Evolutionary conservation across 805 yeast genomes (phyloP), one percentile per base, ranked within the genome.

Genomic region (Nakazawaea ambrosiae): DNA sequence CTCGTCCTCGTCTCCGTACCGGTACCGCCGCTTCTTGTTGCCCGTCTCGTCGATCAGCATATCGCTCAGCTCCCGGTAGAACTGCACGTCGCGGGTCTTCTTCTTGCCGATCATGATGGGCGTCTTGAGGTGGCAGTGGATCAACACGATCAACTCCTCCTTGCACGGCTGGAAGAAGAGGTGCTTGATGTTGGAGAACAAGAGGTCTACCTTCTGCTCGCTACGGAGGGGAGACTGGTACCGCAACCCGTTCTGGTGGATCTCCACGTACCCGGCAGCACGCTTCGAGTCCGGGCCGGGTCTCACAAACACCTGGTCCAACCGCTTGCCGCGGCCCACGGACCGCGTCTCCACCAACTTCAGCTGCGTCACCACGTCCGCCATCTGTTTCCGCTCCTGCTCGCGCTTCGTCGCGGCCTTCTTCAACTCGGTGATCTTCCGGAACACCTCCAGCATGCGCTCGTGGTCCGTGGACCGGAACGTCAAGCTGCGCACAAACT

Each of bases 281-380:
- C 96, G 85, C 57, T 90, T 90, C n/a, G 96, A 83, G 57, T 90
- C 98, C 1, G 97, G 97, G 33, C 89, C 86, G 27, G 98, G 98
- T 57, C 97, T 80, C 34, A 89, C 82, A 55, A 81, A 87, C 2
- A 92, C 89, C 43, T 81, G 80, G 46, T 90, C 97, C 46, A 92
- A 66, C 55, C 90, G 78, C 61, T 79, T 78, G 26, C 95, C 85
- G 50, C 97, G 75, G 31, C 89, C 83, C 31, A 39, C 25, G 9
- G 85, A 83, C 55, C 77, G 79, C 41, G 81, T 73, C 60, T 89
- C 96, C 42, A 87, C 63, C 50, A 90, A 70, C 48, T 74, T 85
- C 37, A 89, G 97, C 63, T 90, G 98, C 33, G 84, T 80, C 22
- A 90, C 90, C 36, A 90, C 96, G 55, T 92, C 98, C 4, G 92